Evolutionary conservation across 2,329 filamentous ascomycete genomes (phyloP), one percentile per base, ranked within the genome.

Genomic region (Fusarium globosum): DNA sequence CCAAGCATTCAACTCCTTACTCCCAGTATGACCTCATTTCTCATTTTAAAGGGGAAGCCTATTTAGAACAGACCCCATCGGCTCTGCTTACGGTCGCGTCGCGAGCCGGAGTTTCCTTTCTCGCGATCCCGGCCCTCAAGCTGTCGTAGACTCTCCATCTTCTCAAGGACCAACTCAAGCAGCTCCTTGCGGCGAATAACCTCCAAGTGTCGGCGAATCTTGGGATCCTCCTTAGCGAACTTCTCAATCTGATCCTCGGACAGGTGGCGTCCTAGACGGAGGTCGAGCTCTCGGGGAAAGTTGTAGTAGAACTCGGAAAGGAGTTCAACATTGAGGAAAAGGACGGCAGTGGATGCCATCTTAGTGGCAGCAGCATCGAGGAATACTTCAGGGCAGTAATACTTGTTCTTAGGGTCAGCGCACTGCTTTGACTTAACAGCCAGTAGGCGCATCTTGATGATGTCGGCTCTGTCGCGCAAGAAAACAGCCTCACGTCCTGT

Each of bases 281-380:
- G 86, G 81, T 99, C 96, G 18, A 99, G 89, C 80, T 98, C 95
- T 43, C 96, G 90, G 1, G 96, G 96, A 83, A 99, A 99, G 80
- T 96, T 95, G 84, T 98, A 97, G 85, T 97, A 98, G 81, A 98
- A 99, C 80, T 99, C 97, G 4, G 94, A 96, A 23, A 99, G 89
- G 26, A 99, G 88, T 84, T 99, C 97, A 16, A 98, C 96, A 79
- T 99, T 98, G 36, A 99, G 89, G 87, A 99, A 99, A 1, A 99
- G 90, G 14, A 99, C 96, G 5, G 96, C 96, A 0, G 96, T 99
- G 4, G 94, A 93, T 7, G 96, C 97, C 55, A 99, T 89, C 83
- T 98, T 98, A 76, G 95, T 94, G 4, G 96, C 95, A 4, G 97
- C 96, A 7, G 97, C 95, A 79, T 99, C 95, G n/a, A 99, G 90